Conservation (phyloP, 2,329 filamentous ascomycete species). For the Nothophaeocryptopus gaeumannii region DNA sequence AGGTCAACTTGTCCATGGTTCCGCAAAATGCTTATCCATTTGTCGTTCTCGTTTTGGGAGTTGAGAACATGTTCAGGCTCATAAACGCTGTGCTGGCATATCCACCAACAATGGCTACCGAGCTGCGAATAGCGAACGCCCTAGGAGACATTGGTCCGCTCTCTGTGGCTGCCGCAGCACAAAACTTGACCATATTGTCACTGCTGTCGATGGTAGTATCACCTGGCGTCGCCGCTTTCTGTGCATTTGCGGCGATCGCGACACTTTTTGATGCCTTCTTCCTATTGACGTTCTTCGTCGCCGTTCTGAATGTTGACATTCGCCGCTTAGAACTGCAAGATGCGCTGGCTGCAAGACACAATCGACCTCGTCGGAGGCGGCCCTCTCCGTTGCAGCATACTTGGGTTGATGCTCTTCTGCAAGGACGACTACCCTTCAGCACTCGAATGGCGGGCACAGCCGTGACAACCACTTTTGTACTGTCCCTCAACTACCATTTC, state of each 20-base stretch:
- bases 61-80: conserved; percentile 71
- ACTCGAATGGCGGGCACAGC: conserved; percentile 73
- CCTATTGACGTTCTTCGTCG: conserved; percentile 74
- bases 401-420: conserved; percentile 62
- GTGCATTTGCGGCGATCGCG: conserved; percentile 71
- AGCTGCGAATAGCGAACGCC: conserved; percentile 67
- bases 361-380: conserved; percentile 21
- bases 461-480: conserved; percentile 68
- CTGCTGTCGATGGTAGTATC: conserved; percentile 65
- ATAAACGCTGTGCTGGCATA: conserved; percentile 76
- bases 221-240: conserved; percentile 70
- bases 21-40: conserved; percentile 72
- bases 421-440: conserved; percentile 64
- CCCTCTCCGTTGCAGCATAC: conserved; percentile 40
- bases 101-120: conserved; percentile 65
- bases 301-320: conserved; percentile 76
- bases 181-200: conserved; percentile 67
- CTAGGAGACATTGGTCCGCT: conserved; percentile 71
- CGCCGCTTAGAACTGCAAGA: conserved; percentile 72
- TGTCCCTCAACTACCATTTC: conserved; percentile 76
- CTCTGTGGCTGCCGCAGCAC: conserved; percentile 63
- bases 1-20: conserved; percentile 71
- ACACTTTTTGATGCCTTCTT: conserved; percentile 76
- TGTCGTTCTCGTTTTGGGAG: conserved; percentile 71
- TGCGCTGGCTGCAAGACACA: conserved; percentile 52